Conservation (phyloP, 2,329 filamentous ascomycete species). For the Colletotrichum aenigma region DNA sequence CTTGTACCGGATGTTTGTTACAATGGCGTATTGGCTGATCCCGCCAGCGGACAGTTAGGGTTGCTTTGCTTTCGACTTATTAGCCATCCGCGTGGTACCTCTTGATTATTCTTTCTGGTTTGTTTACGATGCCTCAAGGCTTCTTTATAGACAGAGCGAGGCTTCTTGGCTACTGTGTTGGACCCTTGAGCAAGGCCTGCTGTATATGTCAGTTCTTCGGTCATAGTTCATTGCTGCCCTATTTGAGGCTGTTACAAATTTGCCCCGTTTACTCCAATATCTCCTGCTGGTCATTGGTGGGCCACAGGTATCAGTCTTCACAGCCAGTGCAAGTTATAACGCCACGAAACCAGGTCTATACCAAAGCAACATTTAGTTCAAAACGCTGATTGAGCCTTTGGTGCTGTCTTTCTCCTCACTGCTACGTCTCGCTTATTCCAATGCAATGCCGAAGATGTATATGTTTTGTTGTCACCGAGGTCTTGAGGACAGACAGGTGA, state of each 20-base stretch:
- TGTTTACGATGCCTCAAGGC: background rate
- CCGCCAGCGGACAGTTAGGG: background rate
- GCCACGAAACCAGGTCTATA: no score
- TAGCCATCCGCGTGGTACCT: background rate
- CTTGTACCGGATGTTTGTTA: background rate
- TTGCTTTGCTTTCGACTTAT: background rate
- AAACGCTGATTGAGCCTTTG: no score
- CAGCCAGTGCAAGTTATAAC: no score
- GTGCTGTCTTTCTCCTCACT: no score
- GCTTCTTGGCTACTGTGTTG: background rate
- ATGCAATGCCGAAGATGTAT: no score
- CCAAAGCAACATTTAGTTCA: no score
- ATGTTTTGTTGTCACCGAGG: no score
- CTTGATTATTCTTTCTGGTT: background rate
- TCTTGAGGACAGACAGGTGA: no score
- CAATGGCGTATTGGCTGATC: background rate
- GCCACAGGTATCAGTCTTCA: no score
- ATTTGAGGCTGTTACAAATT: background rate
- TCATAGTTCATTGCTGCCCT: rapidly evolving
- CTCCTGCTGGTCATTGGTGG: no score
- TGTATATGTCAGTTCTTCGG: background rate
- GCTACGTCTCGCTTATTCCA: no score
- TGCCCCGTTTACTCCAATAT: no score
- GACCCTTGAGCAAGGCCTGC: background rate
- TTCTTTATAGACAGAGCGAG: background rate